Evolutionary conservation across 495 filamentous ascomycete species (phyloP), one percentile per base, ranked within the genome.

Genomic region (Tuber calosporum): DNA sequence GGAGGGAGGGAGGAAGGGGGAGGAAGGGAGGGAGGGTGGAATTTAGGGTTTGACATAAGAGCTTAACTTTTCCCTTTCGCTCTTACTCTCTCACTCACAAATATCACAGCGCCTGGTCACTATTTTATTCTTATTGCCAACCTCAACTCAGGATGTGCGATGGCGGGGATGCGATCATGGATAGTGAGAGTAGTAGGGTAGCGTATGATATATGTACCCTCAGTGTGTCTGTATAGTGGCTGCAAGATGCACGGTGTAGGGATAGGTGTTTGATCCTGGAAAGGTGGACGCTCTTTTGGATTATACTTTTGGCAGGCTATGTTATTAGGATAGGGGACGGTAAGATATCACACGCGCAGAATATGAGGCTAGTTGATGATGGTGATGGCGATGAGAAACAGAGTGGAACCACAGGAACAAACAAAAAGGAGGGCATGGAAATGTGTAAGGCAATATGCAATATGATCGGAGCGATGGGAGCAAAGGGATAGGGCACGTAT

Each of bases 21-120:
- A 68, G 62, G 39, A 40, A 1, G 39, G 11, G 39, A 40, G 67
- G 39, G 42, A 62, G 17, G 37, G 26, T 34, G 26, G 26, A 58
- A 43, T 39, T 62, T 17, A 38, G 34, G 22, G 70, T 66, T 45
- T 67, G 22, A 26, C 69, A 68, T 17, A 40, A n/a, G 4, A 40
- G 20, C 15, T 26, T 40, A 30, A 17, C 69, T 37, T 66, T 74
- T 67, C 30, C 17, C 13, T 74, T 30, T 69, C 66, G 43, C 74
- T 17, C 53, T 30, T 19, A 17, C 53, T 34, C 53, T 30, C 53
- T 30, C 53, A 34, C 30, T 62, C 53, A 34, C 26, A 17, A 19
- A 34, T 34, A 62, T 62, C 53, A 17, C 26, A 62, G 53, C 30
- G 2, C 34, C 53, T 15, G 13, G 17, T 62, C 53, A 34, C 8